Base-by-base conservation (phyloP, 805 yeast genomes). In the Saccharomycopsis sp. region DNA sequence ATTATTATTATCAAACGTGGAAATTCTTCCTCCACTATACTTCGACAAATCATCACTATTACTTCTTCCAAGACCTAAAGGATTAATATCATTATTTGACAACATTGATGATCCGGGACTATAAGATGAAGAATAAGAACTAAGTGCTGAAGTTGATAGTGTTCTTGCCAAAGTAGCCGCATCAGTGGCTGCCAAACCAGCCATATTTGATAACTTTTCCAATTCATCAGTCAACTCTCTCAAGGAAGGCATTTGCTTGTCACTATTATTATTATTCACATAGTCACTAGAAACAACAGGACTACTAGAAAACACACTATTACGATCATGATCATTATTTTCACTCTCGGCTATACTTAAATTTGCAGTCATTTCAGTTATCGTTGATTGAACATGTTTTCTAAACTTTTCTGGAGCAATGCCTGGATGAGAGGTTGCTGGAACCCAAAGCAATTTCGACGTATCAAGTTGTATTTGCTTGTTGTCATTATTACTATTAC, bases 341-440 rank as follows among this genome's bases (percentile, higher is more conserved):
- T 54, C 54, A 31, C 59, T 60, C 33, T 64, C 54, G 28, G 64
- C 54, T 20, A 54, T 38, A 56, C 37, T 54, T 61, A 58, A 22
- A 24, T 40, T 47, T 8, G 41, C 48, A 6, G 48, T 44, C 45
- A 48, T 49, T 43, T 48, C 52, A n/a, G 54, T 49, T 54, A 61
- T 55, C 36, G 61, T 66, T 51, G 58, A 62, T 43, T 80, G 80
- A 37, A 84, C 79, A 57, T 82, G 83, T 52, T 72, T 74, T 52
- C 79, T 68, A 64, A 79, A 83, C 55, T 85, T 86, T 56, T 85
- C 94, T 2, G 97, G 97, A 21, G 94, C 89, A n/a, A 90, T 74
- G 55, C 85, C 90, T 1, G 97, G 97, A 60, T 93, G 98, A 31
- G 87, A 71, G 51, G 77, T 79, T 1, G 97, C 98, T 0, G 97